Conservation (phyloP, 306 rosid genomes). For the Cicer judaicum region DNA sequence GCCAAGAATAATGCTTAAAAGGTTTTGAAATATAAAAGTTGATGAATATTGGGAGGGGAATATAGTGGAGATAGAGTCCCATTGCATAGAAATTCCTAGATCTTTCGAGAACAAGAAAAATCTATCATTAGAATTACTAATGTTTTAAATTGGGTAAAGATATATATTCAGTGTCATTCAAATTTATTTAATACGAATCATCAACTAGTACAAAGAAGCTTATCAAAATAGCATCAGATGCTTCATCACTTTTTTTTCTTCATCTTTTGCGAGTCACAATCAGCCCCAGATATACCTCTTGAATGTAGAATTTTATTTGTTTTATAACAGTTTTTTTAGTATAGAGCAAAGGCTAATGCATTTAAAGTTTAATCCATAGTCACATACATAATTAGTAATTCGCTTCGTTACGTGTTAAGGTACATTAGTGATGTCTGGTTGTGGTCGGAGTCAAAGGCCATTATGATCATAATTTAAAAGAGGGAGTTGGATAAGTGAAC, state of each 20-base stretch:
- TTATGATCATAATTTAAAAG: too few species aligned
- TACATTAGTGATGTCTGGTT: too few species aligned
- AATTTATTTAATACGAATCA: not conserved
- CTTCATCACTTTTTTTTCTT: slow-evolving; percentile 25
- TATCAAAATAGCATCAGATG: slow-evolving; percentile 54
- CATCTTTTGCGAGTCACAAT: slow-evolving; percentile 21
- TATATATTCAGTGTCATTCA: not conserved
- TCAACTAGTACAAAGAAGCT: slow-evolving; percentile 28
- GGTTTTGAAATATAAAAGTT: slow-evolving; percentile 16
- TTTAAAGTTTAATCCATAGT: not conserved
- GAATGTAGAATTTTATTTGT: slow-evolving; percentile 23
- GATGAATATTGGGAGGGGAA: not conserved
- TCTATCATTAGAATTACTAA: not conserved
- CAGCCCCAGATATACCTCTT: slow-evolving; percentile 26
- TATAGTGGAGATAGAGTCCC: not conserved
- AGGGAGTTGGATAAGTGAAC: too few species aligned
- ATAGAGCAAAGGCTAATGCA: not conserved
- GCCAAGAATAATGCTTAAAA: slow-evolving; percentile 36
- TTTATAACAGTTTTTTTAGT: not conserved
- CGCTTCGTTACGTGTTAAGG: too few species aligned
- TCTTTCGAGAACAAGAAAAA: not conserved
- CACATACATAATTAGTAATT: too few species aligned
- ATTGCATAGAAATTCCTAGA: not conserved
- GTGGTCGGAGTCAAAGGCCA: too few species aligned
- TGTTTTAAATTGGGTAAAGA: not conserved